Conservation (phyloP, 345 rosid genomes). For the Stellera chamaejasme region DNA sequence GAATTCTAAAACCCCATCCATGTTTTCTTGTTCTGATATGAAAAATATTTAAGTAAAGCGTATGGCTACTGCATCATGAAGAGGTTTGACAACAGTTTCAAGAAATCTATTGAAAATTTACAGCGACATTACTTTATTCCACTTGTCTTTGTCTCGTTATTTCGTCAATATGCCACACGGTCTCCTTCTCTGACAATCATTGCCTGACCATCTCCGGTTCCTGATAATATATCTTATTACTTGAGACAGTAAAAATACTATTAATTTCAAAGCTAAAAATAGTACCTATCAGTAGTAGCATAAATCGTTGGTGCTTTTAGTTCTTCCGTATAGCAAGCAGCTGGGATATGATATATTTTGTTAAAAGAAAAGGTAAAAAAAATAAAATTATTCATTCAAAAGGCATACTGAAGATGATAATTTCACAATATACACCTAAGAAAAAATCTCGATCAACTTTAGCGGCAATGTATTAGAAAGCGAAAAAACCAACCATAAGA, state of each 20-base stretch:
- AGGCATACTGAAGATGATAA: no score
- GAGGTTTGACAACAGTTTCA: no score
- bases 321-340: background rate
- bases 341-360: background rate
- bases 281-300: no score
- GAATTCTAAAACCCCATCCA: no score
- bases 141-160: conserved; percentile 62
- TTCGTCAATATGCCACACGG: conserved; percentile 95
- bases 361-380: background rate
- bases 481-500: no score
- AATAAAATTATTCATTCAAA: background rate
- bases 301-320: background rate
- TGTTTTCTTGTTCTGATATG: no score
- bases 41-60: no score
- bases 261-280: background rate
- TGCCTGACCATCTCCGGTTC: conserved; percentile 88
- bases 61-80: no score
- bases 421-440: no score
- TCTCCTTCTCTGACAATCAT: conserved; percentile 95
- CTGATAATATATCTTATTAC: conserved; percentile 32
- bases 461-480: no score
- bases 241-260: conserved; percentile 7
- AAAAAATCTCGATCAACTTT: no score
- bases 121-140: conserved; percentile 74
- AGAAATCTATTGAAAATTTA: background rate